A percentile compares a stretch with the other conserved stretches of the same genome.
Evolutionary conservation across 1,284 basidiomycete species (phyloP).

Genomic region (Microbotryomycetes sp.): DNA sequence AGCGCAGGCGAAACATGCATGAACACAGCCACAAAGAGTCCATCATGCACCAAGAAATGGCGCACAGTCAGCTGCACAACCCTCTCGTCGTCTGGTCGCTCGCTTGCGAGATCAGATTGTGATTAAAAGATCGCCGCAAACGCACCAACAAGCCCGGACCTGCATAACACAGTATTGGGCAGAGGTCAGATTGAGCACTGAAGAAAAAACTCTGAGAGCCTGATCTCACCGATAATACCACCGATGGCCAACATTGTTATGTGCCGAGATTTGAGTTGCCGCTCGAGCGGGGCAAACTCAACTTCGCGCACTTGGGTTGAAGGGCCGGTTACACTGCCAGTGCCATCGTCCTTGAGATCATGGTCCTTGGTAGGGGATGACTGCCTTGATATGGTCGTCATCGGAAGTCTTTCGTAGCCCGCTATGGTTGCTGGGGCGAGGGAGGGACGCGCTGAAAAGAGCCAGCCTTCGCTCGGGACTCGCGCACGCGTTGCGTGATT

Average conservation of each 20-base stretch:
- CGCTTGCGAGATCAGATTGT: too few relatives aligned
- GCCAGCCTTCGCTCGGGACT: too few relatives aligned
- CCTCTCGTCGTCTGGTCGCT: too few relatives aligned
- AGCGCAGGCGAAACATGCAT: slow-evolving; percentile 35
- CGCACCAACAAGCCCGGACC: background rate
- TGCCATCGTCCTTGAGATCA: background rate
- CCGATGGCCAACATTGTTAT: slow-evolving; percentile 5
- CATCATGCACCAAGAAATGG: too few relatives aligned
- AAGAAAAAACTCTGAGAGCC: too few relatives aligned
- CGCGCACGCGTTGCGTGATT: background rate
- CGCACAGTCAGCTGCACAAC: too few relatives aligned
- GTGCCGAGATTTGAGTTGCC: background rate
- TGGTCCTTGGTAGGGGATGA: background rate
- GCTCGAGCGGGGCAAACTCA: slow-evolving; percentile 2
- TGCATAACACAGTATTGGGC: background rate
- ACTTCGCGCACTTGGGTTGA: background rate
- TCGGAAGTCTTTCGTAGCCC: background rate
- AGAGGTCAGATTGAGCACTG: too few relatives aligned
- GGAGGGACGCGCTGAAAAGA: background rate
- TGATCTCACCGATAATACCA: slow-evolving; percentile 5
- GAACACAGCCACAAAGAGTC: background rate
- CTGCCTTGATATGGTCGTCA: background rate
- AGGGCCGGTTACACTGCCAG: background rate
- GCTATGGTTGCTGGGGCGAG: background rate
- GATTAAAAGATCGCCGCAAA: too few relatives aligned